A percentile compares a stretch with the other conserved stretches of the same genome.
phyloP scores from a whole-genome alignment of 768 basidiomycete genomes.

The Cubamyces lactineus region DNA sequence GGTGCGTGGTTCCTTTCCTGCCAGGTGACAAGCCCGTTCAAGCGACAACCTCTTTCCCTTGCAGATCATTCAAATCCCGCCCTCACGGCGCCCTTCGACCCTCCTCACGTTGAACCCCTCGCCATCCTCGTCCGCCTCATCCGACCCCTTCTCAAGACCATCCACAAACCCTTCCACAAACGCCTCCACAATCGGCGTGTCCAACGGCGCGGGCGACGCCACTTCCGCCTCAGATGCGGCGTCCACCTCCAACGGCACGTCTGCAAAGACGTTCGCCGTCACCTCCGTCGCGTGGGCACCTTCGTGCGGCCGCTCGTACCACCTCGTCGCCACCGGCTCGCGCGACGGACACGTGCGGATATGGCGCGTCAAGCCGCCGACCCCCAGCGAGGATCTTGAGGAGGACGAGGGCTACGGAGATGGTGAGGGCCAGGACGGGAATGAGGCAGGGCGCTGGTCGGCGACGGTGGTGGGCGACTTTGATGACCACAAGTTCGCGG shows the following conservation, averaged over 20 bases:
- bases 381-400: constrained; percentile 34
- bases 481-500: constrained; percentile 81
- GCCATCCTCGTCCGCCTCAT: constrained; percentile 42
- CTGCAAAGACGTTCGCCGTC: constrained; percentile 57
- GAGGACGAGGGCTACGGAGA: constrained; percentile 44
- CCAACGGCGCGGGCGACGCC: constrained; percentile 25
- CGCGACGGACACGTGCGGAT: constrained; percentile 89
- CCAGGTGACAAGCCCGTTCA: neutral
- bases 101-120: constrained; percentile 63
- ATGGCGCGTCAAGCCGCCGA: constrained; percentile 76
- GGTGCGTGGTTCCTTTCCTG: constrained; percentile 43
- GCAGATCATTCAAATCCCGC: constrained; percentile 76
- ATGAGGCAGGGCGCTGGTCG: constrained; percentile 66
- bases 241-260: constrained; percentile 34
- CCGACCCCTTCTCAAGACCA: neutral
- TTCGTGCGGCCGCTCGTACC: constrained; percentile 90
- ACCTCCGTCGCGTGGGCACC: constrained; percentile 93
- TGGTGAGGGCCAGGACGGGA: constrained; percentile 43
- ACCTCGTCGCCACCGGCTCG: constrained; percentile 89
- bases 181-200: too few relatives aligned
- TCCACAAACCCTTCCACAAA: too few relatives aligned
- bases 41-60: neutral
- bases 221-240: too few relatives aligned
- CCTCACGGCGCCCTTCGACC: constrained; percentile 65
- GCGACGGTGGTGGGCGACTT: constrained; percentile 83